phyloP scores from a whole-genome alignment of 306 rosid genomes.

The Vicia faba region DNA sequence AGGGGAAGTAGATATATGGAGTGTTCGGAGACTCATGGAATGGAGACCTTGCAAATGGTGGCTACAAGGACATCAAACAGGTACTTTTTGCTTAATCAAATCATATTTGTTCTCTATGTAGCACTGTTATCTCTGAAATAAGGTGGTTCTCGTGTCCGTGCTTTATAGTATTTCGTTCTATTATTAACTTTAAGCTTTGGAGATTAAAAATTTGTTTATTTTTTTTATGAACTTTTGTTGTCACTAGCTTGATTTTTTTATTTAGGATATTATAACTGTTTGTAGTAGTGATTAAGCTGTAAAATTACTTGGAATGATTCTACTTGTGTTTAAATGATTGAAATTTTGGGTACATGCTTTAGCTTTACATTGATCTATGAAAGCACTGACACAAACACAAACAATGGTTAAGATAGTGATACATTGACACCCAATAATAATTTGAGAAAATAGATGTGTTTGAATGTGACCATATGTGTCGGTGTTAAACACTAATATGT shows the following conservation, averaged over 20 bases:
- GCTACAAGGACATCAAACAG: constrained; percentile 62
- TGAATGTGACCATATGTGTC: not conserved
- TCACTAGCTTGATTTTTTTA: too few species aligned
- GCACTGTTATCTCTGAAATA: not conserved
- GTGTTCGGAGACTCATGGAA: constrained; percentile 66
- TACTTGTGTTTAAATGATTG: constrained; percentile 28
- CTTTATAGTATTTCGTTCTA: not conserved
- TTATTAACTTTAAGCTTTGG: too few species aligned
- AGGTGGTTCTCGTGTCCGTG: too few species aligned
- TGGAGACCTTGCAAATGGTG: constrained; percentile 97
- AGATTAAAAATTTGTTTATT: too few species aligned
- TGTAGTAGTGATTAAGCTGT: not conserved
- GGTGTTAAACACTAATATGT: not conserved
- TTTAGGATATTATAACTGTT: too few species aligned
- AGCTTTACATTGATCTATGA: not conserved
- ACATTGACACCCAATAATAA: not conserved
- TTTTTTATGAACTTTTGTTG: too few species aligned
- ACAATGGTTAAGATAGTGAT: not conserved
- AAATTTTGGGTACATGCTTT: constrained; percentile 14
- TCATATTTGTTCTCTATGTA: not conserved
- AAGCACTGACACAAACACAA: not conserved
- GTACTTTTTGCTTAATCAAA: constrained; percentile 42
- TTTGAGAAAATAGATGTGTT: not conserved
- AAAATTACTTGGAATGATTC: not conserved
- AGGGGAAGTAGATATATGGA: constrained; percentile 65